A percentile compares a stretch with the other conserved stretches of the same genome.
Evolutionary conservation across 139 green algal species (phyloP).

Genomic region (Chlamydomonas schloesseri): DNA sequence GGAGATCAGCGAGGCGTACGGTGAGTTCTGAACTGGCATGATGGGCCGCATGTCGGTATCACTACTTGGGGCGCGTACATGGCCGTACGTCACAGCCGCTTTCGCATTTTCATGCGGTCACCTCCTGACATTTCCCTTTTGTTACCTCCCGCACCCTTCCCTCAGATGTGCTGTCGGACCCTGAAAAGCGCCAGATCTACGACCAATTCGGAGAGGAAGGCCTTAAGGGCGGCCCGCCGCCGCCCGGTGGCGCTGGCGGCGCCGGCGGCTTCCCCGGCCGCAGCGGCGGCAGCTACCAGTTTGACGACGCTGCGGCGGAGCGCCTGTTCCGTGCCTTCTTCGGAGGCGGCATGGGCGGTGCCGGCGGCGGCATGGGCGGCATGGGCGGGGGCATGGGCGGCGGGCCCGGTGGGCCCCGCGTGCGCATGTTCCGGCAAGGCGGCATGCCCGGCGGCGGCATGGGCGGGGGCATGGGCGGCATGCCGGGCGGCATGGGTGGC

Average conservation of each 20-base stretch:
- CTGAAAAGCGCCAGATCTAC: conserved; percentile 42
- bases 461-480: not conserved
- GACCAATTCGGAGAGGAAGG: conserved; percentile 62
- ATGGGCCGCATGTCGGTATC: too few relatives aligned
- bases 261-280: conserved; percentile 31
- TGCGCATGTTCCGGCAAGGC: not conserved
- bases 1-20: conserved; percentile 53
- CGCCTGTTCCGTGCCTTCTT: conserved; percentile 31
- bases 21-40: too few relatives aligned
- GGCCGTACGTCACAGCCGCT: too few relatives aligned
- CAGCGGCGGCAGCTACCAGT: conserved; percentile 44
- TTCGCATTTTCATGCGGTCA: too few relatives aligned
- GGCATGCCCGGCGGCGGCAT: conserved; percentile 37
- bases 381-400: conserved; percentile 19
- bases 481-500: conserved; percentile 23
- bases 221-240: conserved; percentile 46
- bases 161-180: conserved; percentile 36
- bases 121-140: too few relatives aligned
- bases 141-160: too few relatives aligned
- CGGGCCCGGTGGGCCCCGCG: not conserved
- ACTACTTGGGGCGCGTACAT: too few relatives aligned
- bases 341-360: conserved; percentile 36
- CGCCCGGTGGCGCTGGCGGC: not conserved
- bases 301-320: conserved; percentile 38
- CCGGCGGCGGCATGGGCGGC: conserved; percentile 47